A percentile compares a stretch with the other conserved stretches of the same genome.
Evolutionary conservation across 345 rosid genomes (phyloP).

Genomic region (Syzygium jambos): DNA sequence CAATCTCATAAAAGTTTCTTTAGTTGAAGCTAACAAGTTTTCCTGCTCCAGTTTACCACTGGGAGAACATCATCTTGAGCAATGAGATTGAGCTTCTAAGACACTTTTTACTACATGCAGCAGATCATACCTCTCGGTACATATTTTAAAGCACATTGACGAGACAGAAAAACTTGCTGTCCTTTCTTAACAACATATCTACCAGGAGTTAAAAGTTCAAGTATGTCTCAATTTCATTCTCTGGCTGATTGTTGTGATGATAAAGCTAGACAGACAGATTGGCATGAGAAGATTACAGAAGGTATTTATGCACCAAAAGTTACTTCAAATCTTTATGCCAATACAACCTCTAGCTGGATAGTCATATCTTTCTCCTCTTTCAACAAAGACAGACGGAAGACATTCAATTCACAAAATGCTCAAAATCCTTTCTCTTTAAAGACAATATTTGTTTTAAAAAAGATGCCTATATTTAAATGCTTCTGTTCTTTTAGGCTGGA

Average conservation of each 20-base stretch:
- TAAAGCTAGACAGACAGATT: not conserved
- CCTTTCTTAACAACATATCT: not conserved
- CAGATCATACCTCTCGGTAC: not conserved
- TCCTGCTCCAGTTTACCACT: not conserved
- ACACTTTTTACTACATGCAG: not conserved
- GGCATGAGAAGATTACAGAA: not conserved
- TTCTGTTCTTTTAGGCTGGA: not conserved
- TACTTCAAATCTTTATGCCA: not conserved
- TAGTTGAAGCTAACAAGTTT: not conserved
- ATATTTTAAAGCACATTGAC: not conserved
- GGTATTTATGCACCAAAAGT: not conserved
- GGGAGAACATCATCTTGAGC: not conserved
- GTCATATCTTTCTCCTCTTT: not conserved
- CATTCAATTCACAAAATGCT: not conserved
- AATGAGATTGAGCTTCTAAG: not conserved
- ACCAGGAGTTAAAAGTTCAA: not conserved
- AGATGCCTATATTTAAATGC: not conserved
- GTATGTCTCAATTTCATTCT: not conserved
- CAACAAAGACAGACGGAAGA: not conserved
- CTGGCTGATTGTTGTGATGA: not conserved
- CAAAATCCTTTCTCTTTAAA: not conserved
- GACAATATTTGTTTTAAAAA: not conserved
- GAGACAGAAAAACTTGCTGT: not conserved
- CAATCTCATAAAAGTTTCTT: not conserved
- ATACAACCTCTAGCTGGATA: not conserved